Percentiles rank a stretch among this genome's conserved stretches.
phyloP scores from a whole-genome alignment of 495 filamentous ascomycete genomes.

The Hyphodiscus hymeniophilus region DNA sequence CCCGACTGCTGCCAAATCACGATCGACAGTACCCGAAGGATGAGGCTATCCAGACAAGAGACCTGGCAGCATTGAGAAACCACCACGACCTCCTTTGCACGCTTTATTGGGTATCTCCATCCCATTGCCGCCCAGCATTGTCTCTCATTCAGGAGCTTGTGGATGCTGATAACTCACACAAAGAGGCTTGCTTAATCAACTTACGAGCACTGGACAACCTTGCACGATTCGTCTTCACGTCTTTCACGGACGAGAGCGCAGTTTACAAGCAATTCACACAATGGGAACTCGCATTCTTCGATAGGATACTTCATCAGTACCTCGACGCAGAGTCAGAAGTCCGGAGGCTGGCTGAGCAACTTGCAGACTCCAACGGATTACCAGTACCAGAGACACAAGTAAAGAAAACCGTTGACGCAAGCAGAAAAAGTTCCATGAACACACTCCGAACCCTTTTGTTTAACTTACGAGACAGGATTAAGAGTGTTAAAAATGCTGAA shows the following conservation, averaged over 20 bases:
- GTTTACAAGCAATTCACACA: conserved; percentile 48
- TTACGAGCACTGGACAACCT: conserved; percentile 76
- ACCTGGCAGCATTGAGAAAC: conserved; percentile 82
- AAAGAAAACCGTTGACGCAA: conserved; percentile 1
- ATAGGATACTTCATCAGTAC: conserved; percentile 40
- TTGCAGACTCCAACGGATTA: not conserved
- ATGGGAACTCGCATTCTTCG: conserved; percentile 58
- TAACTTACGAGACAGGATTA: not conserved
- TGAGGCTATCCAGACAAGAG: conserved; percentile 57
- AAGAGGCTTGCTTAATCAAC: conserved; percentile 77
- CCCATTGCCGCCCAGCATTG: conserved; percentile 58
- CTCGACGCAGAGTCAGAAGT: conserved; percentile 39
- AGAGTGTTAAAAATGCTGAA: not conserved
- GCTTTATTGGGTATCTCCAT: conserved; percentile 77
- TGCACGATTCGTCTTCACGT: conserved; percentile 56
- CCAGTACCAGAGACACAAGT: conserved; percentile 1
- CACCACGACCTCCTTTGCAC: conserved; percentile 90
- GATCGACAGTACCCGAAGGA: conserved; percentile 82
- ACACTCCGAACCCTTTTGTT: not conserved
- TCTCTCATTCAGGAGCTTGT: conserved; percentile 71
- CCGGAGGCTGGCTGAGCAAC: conserved; percentile 8
- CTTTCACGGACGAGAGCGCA: conserved; percentile 42
- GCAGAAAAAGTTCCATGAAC: conserved; percentile 9
- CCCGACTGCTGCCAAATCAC: conserved; percentile 81
- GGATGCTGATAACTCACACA: conserved; percentile 69